phyloP scores from a whole-genome alignment of 371 early-diverging fungal genomes.

The Mucor piriformis region DNA sequence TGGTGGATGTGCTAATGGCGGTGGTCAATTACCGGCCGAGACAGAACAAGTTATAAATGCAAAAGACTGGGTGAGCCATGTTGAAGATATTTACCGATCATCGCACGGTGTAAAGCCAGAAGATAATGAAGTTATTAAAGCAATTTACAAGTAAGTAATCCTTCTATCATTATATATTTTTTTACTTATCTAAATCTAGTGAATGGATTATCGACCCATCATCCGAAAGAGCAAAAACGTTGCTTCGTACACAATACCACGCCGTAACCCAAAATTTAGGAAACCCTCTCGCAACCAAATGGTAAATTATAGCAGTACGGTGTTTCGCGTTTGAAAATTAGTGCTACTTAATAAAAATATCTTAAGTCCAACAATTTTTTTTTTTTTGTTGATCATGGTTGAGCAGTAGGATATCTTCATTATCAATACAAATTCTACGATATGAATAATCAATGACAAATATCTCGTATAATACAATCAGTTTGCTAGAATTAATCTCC shows the following conservation, averaged over 20 bases:
- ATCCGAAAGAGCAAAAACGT: slow-evolving; percentile 47
- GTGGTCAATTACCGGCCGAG: slow-evolving; percentile 73
- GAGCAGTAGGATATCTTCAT: too few species aligned
- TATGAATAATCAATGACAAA: too few species aligned
- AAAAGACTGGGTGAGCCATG: slow-evolving; percentile 64
- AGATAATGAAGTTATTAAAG: slow-evolving; percentile 54
- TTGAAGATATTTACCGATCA: slow-evolving; percentile 60
- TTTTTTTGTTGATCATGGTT: too few species aligned
- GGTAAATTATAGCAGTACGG: slow-evolving; percentile 48
- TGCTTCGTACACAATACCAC: slow-evolving; percentile 79
- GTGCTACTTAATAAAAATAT: slow-evolving; percentile 1
- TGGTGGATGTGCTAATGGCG: slow-evolving; percentile 91
- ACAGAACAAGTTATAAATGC: slow-evolving; percentile 46
- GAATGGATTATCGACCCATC: slow-evolving; percentile 50
- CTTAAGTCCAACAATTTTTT: not conserved
- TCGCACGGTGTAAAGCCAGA: slow-evolving; percentile 57
- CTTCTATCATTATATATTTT: not conserved
- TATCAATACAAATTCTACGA: too few species aligned
- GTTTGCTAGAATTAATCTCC: too few species aligned
- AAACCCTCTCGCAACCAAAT: slow-evolving; percentile 75
- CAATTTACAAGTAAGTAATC: slow-evolving; percentile 65
- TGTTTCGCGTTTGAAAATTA: not conserved
- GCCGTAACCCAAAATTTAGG: slow-evolving; percentile 67
- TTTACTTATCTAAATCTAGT: slow-evolving; percentile 26
- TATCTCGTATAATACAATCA: too few species aligned